Evolutionary conservation across 306 rosid species (phyloP).

Genomic region (peach (Prunus persica)): DNA sequence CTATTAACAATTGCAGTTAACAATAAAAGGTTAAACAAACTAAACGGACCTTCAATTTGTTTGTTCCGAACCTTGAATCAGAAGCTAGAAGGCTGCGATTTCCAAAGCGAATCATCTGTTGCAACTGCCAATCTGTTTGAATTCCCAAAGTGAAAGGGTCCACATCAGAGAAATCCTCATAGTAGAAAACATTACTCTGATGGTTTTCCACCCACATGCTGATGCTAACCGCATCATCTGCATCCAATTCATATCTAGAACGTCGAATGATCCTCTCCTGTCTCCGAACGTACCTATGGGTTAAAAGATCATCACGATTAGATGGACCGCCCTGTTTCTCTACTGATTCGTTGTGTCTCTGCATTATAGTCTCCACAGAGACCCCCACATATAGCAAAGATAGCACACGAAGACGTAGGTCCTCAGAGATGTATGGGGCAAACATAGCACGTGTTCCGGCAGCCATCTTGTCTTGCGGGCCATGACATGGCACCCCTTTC

Average conservation of each 20-base stretch:
- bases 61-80: slow-evolving; percentile 87
- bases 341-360: slow-evolving; percentile 83
- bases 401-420: slow-evolving; percentile 76
- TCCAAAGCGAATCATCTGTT: slow-evolving; percentile 88
- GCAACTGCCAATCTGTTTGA: slow-evolving; percentile 97
- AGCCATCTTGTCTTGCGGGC: slow-evolving; percentile 82
- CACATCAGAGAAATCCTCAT: slow-evolving; percentile 75
- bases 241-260: slow-evolving; percentile 71
- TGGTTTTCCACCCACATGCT: slow-evolving; percentile 81
- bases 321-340: slow-evolving; percentile 88
- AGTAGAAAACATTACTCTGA: slow-evolving; percentile 67
- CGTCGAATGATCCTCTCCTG: slow-evolving; percentile 89
- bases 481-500: slow-evolving; percentile 87
- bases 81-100: slow-evolving; percentile 71
- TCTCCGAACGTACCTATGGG: slow-evolving; percentile 76
- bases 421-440: slow-evolving; percentile 93
- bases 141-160: slow-evolving; percentile 75
- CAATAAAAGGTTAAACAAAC: slow-evolving; percentile 14
- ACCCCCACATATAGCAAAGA: slow-evolving; percentile 83
- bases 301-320: slow-evolving; percentile 91
- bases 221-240: slow-evolving; percentile 71
- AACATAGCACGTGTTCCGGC: slow-evolving; percentile 79
- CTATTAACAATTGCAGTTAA: slow-evolving; percentile 15
- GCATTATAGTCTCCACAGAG: slow-evolving; percentile 95
- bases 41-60: slow-evolving; percentile 79